Conservation (phyloP, 768 basidiomycete species). For the Mycena venus region DNA sequence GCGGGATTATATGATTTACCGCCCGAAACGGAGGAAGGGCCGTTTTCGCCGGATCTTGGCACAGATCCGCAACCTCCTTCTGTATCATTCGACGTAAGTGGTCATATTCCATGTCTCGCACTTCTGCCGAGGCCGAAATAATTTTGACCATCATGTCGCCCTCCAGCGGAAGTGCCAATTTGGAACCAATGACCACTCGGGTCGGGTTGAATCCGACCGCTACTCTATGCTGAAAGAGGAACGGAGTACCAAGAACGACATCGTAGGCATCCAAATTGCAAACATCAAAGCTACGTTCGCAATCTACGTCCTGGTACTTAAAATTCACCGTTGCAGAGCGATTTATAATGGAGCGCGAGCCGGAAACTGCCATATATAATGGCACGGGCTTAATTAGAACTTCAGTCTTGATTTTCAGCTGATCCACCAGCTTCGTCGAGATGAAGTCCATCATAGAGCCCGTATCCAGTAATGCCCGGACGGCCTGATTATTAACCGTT, state of each 20-base stretch:
- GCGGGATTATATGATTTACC: neutral
- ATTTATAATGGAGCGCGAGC: conserved; percentile 48
- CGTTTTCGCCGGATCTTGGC: conserved; percentile 29
- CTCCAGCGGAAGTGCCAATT: conserved; percentile 12
- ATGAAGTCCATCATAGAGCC: conserved; percentile 49
- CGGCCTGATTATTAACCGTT: neutral
- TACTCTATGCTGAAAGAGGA: conserved; percentile 38
- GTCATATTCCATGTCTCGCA: conserved; percentile 10
- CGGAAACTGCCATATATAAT: conserved; percentile 47
- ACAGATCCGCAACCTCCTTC: conserved; percentile 33
- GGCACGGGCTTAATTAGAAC: conserved; percentile 45
- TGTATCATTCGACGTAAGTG: conserved; percentile 19
- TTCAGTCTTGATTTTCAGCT: conserved; percentile 38
- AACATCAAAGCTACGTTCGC: conserved; percentile 35
- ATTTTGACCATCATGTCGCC: conserved; percentile 20
- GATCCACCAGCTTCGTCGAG: conserved; percentile 46
- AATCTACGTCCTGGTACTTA: conserved; percentile 42
- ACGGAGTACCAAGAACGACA: conserved; percentile 38
- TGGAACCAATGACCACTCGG: conserved; percentile 28
- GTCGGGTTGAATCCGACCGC: conserved; percentile 32
- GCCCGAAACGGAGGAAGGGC: neutral
- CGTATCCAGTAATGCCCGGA: conserved; percentile 22
- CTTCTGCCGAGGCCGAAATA: conserved; percentile 15
- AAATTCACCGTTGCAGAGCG: conserved; percentile 32
- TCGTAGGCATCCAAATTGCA: conserved; percentile 36